phyloP scores from a whole-genome alignment of 2,329 filamentous ascomycete species.

The Dothideomycetes sp. region DNA sequence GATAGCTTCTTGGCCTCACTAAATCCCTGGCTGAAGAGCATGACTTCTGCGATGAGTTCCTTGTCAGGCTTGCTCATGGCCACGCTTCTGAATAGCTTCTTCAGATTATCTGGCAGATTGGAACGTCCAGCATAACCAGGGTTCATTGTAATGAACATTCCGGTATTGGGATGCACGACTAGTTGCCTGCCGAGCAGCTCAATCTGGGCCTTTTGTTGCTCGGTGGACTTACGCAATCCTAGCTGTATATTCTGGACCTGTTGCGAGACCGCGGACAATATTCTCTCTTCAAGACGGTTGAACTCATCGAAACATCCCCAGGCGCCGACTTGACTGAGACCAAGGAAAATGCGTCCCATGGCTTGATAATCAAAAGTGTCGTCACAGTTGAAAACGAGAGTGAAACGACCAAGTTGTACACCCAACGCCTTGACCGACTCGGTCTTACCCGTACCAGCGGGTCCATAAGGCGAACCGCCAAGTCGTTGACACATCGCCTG shows the following conservation, averaged over 20 bases:
- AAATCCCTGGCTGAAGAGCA: constrained; percentile 99
- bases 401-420: constrained; percentile 92
- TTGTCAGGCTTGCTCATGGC: constrained; percentile 99
- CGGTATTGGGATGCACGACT: constrained; percentile 81
- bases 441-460: constrained; percentile 95
- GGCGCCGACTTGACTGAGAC: constrained; percentile 96
- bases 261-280: constrained; percentile 94
- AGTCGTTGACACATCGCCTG: constrained; percentile 91
- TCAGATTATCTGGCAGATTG: constrained; percentile 95
- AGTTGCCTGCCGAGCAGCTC: constrained; percentile 88
- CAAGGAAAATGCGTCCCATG: constrained; percentile 98
- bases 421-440: constrained; percentile 98
- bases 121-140: constrained; percentile 96
- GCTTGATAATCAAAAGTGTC: constrained; percentile 99
- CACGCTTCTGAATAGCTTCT: constrained; percentile 98
- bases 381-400: constrained; percentile 97
- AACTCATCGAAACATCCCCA: constrained; percentile 99
- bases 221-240: constrained; percentile 72
- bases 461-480: constrained; percentile 93
- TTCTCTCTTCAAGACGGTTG: constrained; percentile 95
- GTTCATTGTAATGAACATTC: constrained; percentile 99
- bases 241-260: constrained; percentile 99
- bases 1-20: constrained; percentile 89
- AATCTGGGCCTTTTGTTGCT: constrained; percentile 78
- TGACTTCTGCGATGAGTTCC: constrained; percentile 97